Base-by-base conservation (phyloP, 108 stramenopile genomes). In the Fistulifera pelliculosa region DNA sequence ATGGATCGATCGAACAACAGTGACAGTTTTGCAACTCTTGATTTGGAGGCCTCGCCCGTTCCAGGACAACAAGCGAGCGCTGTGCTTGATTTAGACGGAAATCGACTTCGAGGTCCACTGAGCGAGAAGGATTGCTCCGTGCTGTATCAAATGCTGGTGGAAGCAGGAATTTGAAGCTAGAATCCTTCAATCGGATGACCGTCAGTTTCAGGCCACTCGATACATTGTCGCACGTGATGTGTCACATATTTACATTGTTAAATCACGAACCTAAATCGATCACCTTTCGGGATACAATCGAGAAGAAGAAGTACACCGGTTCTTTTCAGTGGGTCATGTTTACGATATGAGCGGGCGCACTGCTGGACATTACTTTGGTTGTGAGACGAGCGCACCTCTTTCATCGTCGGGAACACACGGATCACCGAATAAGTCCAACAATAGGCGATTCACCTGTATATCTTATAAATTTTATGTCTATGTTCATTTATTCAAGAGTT, bases 221-320 rank as follows among this genome's bases (percentile, higher is more conserved):
- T 61, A 47, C 44, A 27, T 52, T 51, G 60, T 52, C 23, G 60
- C 50, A 15, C 28, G 60, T 12, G 60, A 61, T 28, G 60, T 51
- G 11, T n/a, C 18, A 8, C 49, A 61, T 21, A 26, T 61, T 2
- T 61, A 61, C 13, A 61, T 61, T 50, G 41, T 52, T 2, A 27
- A 61, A 61, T 21, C 28, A 41, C 51, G 50, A 27, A 28, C 44
- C 6, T 35, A 35, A 35, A n/a, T n/a, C n/a, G n/a, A n/a, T n/a
- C n/a, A n/a, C n/a, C n/a, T n/a, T n/a, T n/a, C n/a, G n/a, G n/a
- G n/a, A n/a, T n/a, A 35, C 31, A 35, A 8, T 35, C 31, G 31
- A 35, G n/a, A n/a, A n/a, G n/a, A n/a, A n/a, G n/a, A n/a, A n/a
- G n/a, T n/a, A n/a, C n/a, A n/a, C n/a, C n/a, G n/a, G n/a, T n/a